Evolutionary conservation across 306 rosid genomes (phyloP).

Genomic region (Citrullus amarus): DNA sequence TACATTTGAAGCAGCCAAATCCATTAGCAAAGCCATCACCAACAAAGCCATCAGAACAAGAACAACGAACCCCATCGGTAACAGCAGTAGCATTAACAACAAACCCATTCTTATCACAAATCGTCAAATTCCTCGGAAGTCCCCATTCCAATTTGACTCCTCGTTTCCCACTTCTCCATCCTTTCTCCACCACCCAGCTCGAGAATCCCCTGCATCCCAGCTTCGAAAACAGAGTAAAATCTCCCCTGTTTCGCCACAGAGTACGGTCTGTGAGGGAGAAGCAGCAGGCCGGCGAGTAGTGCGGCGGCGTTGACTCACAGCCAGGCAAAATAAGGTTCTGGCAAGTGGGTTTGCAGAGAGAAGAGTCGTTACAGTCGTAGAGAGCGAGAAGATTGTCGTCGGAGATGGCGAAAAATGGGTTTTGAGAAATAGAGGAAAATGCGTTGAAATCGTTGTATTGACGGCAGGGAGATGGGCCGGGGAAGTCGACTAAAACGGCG

Average conservation of each 20-base stretch:
- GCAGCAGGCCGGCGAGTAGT: slow-evolving; percentile 64
- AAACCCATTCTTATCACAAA: slow-evolving; percentile 49
- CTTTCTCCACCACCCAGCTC: slow-evolving; percentile 67
- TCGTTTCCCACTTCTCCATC: slow-evolving; percentile 49
- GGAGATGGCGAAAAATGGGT: slow-evolving; percentile 46
- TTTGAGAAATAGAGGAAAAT: slow-evolving; percentile 37
- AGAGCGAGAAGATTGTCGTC: slow-evolving; percentile 65
- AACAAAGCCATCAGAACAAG: slow-evolving; percentile 54
- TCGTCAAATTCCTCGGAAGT: slow-evolving; percentile 48
- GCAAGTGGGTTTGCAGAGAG: slow-evolving; percentile 68
- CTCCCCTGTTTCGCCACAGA: slow-evolving; percentile 58
- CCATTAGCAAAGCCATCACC: slow-evolving; percentile 86
- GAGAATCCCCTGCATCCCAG: slow-evolving; percentile 90
- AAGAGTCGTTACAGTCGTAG: slow-evolving; percentile 91
- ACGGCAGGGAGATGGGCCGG: slow-evolving; percentile 50
- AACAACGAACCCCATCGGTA: slow-evolving; percentile 48
- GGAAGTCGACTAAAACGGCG: slow-evolving; percentile 63
- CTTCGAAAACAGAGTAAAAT: slow-evolving; percentile 52
- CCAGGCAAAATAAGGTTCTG: slow-evolving; percentile 50
- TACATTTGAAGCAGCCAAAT: slow-evolving; percentile 63
- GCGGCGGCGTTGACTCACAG: slow-evolving; percentile 41
- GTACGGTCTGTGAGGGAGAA: slow-evolving; percentile 80
- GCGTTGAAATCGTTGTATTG: slow-evolving; percentile 71
- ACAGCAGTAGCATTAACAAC: slow-evolving; percentile 49
- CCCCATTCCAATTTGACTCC: slow-evolving; percentile 94